These are phyloP conservation scores for Lactarius evosmus DNA, from an alignment of 768 basidiomycete species.

Conservation along the genomic window DNA sequence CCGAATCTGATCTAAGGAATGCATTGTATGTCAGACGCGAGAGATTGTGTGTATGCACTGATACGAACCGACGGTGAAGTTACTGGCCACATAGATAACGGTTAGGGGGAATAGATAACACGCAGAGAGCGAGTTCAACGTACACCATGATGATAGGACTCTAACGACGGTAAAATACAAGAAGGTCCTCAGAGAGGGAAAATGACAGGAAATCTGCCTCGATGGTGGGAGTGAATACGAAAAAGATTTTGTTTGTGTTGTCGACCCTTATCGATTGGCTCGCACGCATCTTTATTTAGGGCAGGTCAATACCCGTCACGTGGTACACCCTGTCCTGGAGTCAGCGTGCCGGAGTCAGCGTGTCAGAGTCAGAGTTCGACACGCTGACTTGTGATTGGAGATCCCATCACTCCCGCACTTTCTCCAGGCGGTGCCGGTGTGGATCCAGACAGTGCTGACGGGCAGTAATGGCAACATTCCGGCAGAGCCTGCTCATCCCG, in stretches of 20 bases:
- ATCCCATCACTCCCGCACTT: no score
- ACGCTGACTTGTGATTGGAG: no score
- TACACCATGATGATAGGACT: constrained; percentile 77
- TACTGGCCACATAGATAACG: constrained; percentile 12
- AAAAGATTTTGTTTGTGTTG: constrained; percentile 27
- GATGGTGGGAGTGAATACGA: constrained; percentile 20
- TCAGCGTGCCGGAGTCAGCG: no score
- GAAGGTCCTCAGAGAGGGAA: constrained; percentile 16
- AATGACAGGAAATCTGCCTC: constrained; percentile 13
- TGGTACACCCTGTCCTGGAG: not conserved
- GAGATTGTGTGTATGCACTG: constrained; percentile 12
- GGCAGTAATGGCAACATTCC: no score
- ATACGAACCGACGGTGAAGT: constrained; percentile 28
- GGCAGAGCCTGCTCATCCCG: no score
- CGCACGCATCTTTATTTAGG: constrained; percentile 10
- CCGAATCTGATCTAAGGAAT: constrained; percentile 73
- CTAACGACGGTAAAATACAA: constrained; percentile 37
- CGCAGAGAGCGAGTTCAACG: constrained; percentile 37
- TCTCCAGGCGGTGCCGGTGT: no score
- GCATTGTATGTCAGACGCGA: constrained; percentile 34
- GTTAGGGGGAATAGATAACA: not conserved
- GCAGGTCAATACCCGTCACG: constrained; percentile 11
- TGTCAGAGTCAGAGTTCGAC: no score
- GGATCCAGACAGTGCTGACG: no score
- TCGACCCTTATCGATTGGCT: constrained; percentile 43